phyloP scores from a whole-genome alignment of 2,329 filamentous ascomycete genomes.

The Aureobasidium sp. region DNA sequence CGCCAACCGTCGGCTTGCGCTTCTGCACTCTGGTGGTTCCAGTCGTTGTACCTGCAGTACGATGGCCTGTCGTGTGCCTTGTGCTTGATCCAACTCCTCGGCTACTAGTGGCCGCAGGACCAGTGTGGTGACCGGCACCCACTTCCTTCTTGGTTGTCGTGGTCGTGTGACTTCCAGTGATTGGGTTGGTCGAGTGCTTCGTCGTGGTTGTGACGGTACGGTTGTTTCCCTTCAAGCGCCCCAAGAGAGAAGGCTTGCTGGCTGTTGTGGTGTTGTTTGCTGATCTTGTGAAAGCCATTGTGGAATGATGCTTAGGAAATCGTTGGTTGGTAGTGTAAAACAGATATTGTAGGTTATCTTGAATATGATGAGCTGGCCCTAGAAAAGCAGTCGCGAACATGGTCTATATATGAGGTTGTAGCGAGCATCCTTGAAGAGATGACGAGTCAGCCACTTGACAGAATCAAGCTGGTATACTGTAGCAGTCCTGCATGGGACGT shows the following conservation, averaged over 20 bases:
- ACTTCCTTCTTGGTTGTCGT: conserved; percentile 29
- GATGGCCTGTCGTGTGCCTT: conserved; percentile 16
- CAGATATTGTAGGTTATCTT: neutral
- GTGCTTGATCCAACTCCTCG: conserved; percentile 20
- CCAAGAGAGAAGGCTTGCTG: conserved; percentile 47
- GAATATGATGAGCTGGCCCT: neutral
- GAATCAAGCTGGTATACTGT: neutral
- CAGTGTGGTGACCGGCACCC: conserved; percentile 22
- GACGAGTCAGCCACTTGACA: conserved; percentile 12
- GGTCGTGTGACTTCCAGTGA: conserved; percentile 34
- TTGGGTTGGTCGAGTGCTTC: conserved; percentile 38
- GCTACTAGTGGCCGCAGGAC: conserved; percentile 19
- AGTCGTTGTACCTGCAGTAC: conserved; percentile 23
- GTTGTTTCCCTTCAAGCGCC: conserved; percentile 43
- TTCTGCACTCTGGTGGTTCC: conserved; percentile 37
- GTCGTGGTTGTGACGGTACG: conserved; percentile 36
- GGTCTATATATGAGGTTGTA: neutral
- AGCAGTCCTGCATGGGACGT: conserved; percentile 2
- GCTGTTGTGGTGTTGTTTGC: conserved; percentile 26
- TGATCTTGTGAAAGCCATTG: conserved; percentile 9
- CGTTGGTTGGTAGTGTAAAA: neutral
- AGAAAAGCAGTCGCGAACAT: neutral
- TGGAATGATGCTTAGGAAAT: neutral
- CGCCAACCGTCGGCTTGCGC: conserved; percentile 61
- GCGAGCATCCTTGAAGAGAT: neutral